A percentile compares a stretch with the other conserved stretches of the same genome.
phyloP scores from a whole-genome alignment of 208 protist species.

The Leishmania guyanensis region DNA sequence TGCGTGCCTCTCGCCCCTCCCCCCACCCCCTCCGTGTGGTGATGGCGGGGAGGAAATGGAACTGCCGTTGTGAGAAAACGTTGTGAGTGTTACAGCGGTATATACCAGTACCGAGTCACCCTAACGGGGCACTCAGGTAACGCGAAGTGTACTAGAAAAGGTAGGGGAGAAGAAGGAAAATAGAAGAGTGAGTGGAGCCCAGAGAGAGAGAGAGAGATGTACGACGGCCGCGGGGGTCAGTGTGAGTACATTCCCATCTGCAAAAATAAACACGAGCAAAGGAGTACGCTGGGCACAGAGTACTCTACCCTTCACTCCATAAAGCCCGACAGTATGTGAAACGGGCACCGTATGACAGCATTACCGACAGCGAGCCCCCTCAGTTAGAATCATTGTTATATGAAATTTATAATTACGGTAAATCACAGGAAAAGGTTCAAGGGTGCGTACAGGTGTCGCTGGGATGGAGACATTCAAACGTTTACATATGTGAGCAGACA shows the following conservation, averaged over 20 bases:
- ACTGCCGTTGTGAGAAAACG: no score
- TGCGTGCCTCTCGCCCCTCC: no score
- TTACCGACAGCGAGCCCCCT: neutral
- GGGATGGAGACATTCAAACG: no score
- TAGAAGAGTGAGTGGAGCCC: neutral
- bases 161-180: neutral
- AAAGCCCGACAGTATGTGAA: neutral
- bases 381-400: neutral
- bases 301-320: neutral
- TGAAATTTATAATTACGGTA: no score
- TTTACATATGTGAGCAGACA: no score
- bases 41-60: no score
- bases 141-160: neutral
- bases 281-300: neutral
- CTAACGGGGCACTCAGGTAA: no score
- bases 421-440: neutral
- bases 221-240: no score
- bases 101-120: no score
- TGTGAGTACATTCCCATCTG: neutral
- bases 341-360: neutral
- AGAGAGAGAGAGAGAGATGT: neutral
- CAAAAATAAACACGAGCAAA: neutral
- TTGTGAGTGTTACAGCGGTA: no score
- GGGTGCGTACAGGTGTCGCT: neutral
- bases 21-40: no score